These are phyloP conservation scores for Neurospora africana DNA, from an alignment of 495 filamentous ascomycete species.

Conservation along the genomic window DNA sequence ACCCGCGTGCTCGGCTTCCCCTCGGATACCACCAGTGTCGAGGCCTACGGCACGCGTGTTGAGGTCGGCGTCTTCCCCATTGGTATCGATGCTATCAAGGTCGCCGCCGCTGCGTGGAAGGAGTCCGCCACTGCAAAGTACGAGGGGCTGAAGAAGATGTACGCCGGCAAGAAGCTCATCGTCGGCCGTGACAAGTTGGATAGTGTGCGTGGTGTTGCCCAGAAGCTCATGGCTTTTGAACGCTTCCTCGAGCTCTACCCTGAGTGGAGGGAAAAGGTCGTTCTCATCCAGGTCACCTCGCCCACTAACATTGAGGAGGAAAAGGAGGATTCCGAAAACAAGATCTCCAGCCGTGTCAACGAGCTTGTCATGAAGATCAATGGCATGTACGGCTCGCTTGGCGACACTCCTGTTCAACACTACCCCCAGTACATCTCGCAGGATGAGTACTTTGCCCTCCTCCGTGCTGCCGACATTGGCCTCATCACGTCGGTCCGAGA, in stretches of 20 bases:
- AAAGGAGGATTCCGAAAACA: slow-evolving; percentile 57
- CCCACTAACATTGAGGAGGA: slow-evolving; percentile 69
- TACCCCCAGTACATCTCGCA: slow-evolving; percentile 81
- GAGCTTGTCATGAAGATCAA: slow-evolving; percentile 86
- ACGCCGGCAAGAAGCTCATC: slow-evolving; percentile 78
- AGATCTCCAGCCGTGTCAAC: slow-evolving; percentile 71
- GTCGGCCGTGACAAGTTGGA: slow-evolving; percentile 90
- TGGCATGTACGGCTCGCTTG: slow-evolving; percentile 71
- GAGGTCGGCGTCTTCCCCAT: slow-evolving; percentile 87
- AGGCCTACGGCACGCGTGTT: slow-evolving; percentile 79
- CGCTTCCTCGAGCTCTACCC: slow-evolving; percentile 78
- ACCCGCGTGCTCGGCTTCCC: slow-evolving; percentile 78
- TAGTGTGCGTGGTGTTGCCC: slow-evolving; percentile 77
- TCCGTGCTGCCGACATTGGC: slow-evolving; percentile 78
- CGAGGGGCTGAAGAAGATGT: slow-evolving; percentile 57
- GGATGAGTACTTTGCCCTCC: slow-evolving; percentile 83
- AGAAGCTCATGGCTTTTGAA: slow-evolving; percentile 90
- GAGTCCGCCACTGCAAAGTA: slow-evolving; percentile 56
- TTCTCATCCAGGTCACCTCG: slow-evolving; percentile 87
- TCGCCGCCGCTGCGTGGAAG: slow-evolving; percentile 60
- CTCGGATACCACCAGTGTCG: slow-evolving; percentile 66
- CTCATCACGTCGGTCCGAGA: slow-evolving; percentile 87
- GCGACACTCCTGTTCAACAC: slow-evolving; percentile 81
- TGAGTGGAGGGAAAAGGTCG: slow-evolving; percentile 83
- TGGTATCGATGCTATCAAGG: slow-evolving; percentile 68